Base-by-base conservation (phyloP, 257 asterid species). In the Echium plantagineum region DNA sequence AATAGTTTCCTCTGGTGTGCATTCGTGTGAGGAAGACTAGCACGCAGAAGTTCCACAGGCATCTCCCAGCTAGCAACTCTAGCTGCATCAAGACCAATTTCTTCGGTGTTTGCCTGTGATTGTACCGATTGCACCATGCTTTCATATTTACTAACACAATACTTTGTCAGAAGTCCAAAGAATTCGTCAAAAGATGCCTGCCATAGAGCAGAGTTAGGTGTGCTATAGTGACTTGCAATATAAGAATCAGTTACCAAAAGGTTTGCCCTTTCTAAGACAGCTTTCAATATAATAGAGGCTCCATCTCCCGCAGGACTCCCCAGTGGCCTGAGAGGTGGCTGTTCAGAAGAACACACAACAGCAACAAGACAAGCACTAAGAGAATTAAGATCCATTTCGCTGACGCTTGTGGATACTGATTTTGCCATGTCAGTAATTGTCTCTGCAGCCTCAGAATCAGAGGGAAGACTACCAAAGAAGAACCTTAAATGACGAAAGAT, bases 331-430 rank as follows among this genome's bases (percentile, higher is more conserved):
- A 89, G 93, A 53, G 97, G 97, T 6, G 97, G 97, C 74, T 84
- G 95, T 66, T 89, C 95, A 2, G 85, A 70, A 52, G 97, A 89
- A 70, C 95, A 86, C 62, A 86, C 97, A 2, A 89, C 87, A 30
- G 97, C 95, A 63, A 94, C 97, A 63, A 89, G 85, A 75, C 97
- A 89, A 58, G 95, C 97, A 78, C 94, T 82, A 15, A 89, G 80
- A 18, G 95, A 78, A 71, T 89, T 89, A 62, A 89, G 90, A 64
- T 86, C 95, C 97, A 89, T 89, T 38, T 89, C 78, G 58, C 73
- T 52, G 38, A 82, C 80, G 67, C 90, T 79, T 6, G 64, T 22
- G 32, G 83, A 78, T 26, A 86, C 93, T 4, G 81, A 63, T 67
- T 71, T 75, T 48, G 97, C 94, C 60, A 89, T 83, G 52, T 63